Base-by-base conservation (phyloP, 2,329 filamentous ascomycete genomes). In the Phoma sp. region DNA sequence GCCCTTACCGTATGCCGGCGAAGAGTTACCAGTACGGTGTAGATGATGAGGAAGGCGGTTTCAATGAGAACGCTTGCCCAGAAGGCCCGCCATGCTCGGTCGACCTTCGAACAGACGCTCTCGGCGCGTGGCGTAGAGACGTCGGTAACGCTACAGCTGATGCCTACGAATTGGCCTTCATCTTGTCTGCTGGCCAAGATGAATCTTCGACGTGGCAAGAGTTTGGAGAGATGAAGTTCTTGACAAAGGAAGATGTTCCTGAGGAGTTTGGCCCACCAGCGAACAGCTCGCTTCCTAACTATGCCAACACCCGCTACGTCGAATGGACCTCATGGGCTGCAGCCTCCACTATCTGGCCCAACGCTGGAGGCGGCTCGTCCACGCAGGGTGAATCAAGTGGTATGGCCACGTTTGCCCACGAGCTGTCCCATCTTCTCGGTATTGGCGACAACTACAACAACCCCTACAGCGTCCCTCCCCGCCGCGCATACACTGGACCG, bases 361-460 rank as follows among this genome's bases (percentile, higher is more conserved):
- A 84, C 37, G 82, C 82, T 0, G 81, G 80, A 1, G 74, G 74
- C 27, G 81, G 82, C 13, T 83, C 81, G 1, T 82, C 80, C 0
- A 83, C 80, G 0, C 82, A 84, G 66, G 81, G 75, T 2, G 82
- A 84, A 61, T 82, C 78, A 61, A 82, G 79, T 1, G 82, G 82
- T 6, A 80, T 82, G 79, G 77, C 75, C 0, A 82, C 80, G 0
- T 84, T 80, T 58, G 82, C 82, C 1, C 82, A 84, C 62, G 82
- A 84, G 58, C 69, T 84, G 3, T 79, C 75, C 22, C 82, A 84
- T 64, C 65, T 84, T 33, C 74, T 84, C 1, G 76, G 77, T 13
- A 83, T 84, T 21, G 78, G 80, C 8, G 82, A 84, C 61, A 84
- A 84, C 63, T 84, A 84, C 62, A 84, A 84, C 60, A 84, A 84